These are phyloP conservation scores for Ulmus americana DNA, from an alignment of 331 rosid genomes.

Conservation along the genomic window DNA sequence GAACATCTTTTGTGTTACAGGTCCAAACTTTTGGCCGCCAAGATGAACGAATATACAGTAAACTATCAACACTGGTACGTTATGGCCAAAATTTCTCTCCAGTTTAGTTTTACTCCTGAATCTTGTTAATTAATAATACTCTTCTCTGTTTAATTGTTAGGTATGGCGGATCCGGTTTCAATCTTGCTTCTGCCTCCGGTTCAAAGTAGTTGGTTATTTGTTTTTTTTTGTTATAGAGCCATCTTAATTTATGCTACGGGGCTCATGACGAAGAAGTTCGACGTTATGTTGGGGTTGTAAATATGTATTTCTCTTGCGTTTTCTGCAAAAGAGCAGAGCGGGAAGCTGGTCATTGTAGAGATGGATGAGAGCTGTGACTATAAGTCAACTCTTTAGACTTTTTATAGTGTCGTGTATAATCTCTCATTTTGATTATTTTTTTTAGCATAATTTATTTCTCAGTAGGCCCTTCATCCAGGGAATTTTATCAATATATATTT, in stretches of 20 bases:
- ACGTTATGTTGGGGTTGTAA: conserved; percentile 51
- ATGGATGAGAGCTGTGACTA: conserved; percentile 54
- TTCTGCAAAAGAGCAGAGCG: conserved; percentile 44
- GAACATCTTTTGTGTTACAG: conserved; percentile 39
- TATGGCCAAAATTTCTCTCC: neutral
- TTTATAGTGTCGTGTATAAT: conserved; percentile 44
- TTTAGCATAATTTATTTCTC: conserved; percentile 40
- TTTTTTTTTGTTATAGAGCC: conserved; percentile 12
- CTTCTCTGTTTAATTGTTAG: conserved; percentile 25
- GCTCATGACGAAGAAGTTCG: conserved; percentile 22
- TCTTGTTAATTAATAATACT: conserved; percentile 11
- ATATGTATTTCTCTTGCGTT: conserved; percentile 49
- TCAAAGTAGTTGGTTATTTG: conserved; percentile 21
- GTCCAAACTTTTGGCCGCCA: conserved; percentile 78
- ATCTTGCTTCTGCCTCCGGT: conserved; percentile 39
- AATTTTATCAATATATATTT: conserved; percentile 29
- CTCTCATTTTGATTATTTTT: conserved; percentile 14
- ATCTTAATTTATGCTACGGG: conserved; percentile 26
- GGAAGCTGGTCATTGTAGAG: conserved; percentile 54
- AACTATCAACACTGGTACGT: conserved; percentile 28
- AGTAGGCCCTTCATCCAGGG: conserved; percentile 25
- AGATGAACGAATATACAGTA: conserved; percentile 40
- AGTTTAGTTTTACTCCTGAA: neutral
- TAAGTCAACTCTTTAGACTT: conserved; percentile 34
- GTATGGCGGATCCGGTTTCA: conserved; percentile 35